Percentiles rank a stretch among this genome's conserved stretches.
These are phyloP conservation scores for Candida sanyaensis DNA, from an alignment of 1,139 yeast species.

Conservation along the genomic window DNA sequence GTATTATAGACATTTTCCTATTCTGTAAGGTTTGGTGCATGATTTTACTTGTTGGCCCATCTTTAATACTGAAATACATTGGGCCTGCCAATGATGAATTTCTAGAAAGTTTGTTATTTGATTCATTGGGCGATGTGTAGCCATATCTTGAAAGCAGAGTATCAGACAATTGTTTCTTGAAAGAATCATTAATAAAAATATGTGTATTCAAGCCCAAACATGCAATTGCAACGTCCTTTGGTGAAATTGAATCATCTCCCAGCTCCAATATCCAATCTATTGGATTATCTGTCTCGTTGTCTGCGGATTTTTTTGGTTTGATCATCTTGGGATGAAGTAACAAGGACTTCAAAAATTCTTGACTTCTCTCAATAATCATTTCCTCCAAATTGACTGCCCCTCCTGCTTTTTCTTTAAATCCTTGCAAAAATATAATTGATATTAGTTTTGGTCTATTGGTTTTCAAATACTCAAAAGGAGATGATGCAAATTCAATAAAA, in stretches of 20 bases:
- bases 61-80: conserved; percentile 19
- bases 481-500: conserved; percentile 42
- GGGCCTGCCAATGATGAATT: conserved; percentile 33
- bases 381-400: conserved; percentile 3
- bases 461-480: conserved; percentile 33
- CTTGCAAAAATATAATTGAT: conserved; percentile 10
- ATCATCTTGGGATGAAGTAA: conserved; percentile 53
- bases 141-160: conserved; percentile 3
- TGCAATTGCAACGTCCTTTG: conserved; percentile 35
- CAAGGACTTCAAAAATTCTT: conserved; percentile 22
- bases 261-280: conserved; percentile 32
- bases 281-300: conserved; percentile 34
- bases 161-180: conserved; percentile 5
- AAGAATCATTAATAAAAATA: conserved; percentile 8
- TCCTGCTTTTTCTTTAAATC: conserved; percentile 5
- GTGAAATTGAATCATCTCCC: conserved; percentile 21
- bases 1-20: conserved; percentile 30
- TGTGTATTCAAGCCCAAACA: conserved; percentile 35
- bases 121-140: neutral
- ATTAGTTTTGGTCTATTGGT: conserved; percentile 16
- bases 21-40: conserved; percentile 19
- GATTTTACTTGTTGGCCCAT: conserved; percentile 14
- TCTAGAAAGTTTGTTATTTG: conserved; percentile 19
- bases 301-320: conserved; percentile 31
- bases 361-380: conserved; percentile 11